Base-by-base conservation (phyloP, 306 rosid genomes). In the Herpetospermum pedunculosum region DNA sequence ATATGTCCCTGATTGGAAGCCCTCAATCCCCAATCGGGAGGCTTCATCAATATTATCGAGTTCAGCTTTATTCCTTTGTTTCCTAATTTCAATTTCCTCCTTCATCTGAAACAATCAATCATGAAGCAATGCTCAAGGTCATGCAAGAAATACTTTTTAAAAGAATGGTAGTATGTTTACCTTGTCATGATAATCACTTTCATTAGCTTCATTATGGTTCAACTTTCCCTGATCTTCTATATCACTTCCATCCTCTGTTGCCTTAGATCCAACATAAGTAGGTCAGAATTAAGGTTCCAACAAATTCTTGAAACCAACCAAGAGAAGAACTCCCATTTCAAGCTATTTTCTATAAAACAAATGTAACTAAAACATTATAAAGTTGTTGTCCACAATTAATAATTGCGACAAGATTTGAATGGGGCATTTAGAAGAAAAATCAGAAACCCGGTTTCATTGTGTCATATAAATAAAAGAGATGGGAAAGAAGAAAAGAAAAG, bases 21-120 rank as follows among this genome's bases (percentile, higher is more conserved):
- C 99, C 80, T 88, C 97, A 67, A 89, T 78, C 79, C 89, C 97
- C 57, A 91, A 8, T 76, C 96, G 81, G 53, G 89, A 87, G 81
- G 72, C 87, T 71, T 94, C 96, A 76, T 91, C 98, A 72, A 94
- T 91, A 60, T 94, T 96, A 64, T 85, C 78, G 71, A 94, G 95
- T 81, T 91, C 97, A 78, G 90, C 88, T 77, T 87, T 84, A 83
- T 94, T 94, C 84, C 77, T 88, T 80, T 91, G 97, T 81, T 89
- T 91, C 81, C 64, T 86, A 68, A 86, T 81, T 70, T 94, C 96
- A 74, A 88, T 87, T 48, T 88, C 97, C 80, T 89, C 97, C 82
- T 89, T 94, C 85, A 91, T 41, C 97, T 94, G 88, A 53, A 74
- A 79, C 63, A 84, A 76, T 58, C 69, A 78, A 75, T 43, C 62